phyloP scores from a whole-genome alignment of 305 asterid species.

The Rubia tinctorum region DNA sequence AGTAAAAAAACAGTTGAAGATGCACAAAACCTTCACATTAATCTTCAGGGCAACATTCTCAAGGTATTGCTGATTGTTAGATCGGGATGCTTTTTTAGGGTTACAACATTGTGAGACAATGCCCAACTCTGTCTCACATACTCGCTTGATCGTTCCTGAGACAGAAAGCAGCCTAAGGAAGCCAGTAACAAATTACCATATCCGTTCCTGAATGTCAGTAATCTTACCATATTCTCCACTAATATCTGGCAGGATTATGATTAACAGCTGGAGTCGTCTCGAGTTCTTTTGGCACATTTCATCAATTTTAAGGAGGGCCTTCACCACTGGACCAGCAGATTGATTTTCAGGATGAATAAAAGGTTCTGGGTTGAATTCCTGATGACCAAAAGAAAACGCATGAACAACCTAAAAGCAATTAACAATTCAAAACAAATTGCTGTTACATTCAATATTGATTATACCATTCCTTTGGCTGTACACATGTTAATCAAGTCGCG shows the following conservation, averaged over 20 bases:
- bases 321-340: constrained; percentile 36
- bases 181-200: constrained; percentile 3
- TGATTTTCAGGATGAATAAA: constrained; percentile 30
- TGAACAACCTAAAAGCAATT: neutral
- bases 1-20: neutral
- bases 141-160: constrained; percentile 64
- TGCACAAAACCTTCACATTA: constrained; percentile 68
- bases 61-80: constrained; percentile 41
- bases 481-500: constrained; percentile 52
- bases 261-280: constrained; percentile 50
- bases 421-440: neutral
- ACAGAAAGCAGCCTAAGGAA: neutral
- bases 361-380: constrained; percentile 46
- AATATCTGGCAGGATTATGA: constrained; percentile 63
- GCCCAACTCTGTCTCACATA: constrained; percentile 81
- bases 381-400: neutral
- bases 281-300: constrained; percentile 12
- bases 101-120: constrained; percentile 88
- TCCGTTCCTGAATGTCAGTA: neutral
- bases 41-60: constrained; percentile 80
- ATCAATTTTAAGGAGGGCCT: constrained; percentile 33
- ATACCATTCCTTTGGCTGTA: constrained; percentile 75
- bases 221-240: constrained; percentile 65
- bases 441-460: neutral
- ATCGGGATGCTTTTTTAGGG: constrained; percentile 34